These are phyloP conservation scores for Cryphonectria naterciae DNA, from an alignment of 2,329 filamentous ascomycete species.

Conservation along the genomic window DNA sequence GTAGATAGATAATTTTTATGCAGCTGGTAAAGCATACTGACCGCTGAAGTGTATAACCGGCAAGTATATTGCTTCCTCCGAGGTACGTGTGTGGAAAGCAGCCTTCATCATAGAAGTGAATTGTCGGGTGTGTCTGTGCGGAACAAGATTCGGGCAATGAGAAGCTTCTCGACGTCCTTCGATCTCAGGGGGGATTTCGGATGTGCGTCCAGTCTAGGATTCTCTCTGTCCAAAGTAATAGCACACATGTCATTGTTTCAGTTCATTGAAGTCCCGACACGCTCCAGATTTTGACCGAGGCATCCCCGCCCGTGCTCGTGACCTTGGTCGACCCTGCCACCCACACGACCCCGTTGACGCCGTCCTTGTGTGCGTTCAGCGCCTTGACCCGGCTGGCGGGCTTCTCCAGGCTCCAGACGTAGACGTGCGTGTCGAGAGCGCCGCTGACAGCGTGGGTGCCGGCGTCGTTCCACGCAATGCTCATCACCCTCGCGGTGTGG, in stretches of 20 bases:
- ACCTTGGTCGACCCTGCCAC: slow-evolving; percentile 67
- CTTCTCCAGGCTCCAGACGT: slow-evolving; percentile 84
- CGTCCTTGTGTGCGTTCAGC: slow-evolving; percentile 92
- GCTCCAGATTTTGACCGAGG: slow-evolving; percentile 87
- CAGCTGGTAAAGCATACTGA: slow-evolving; percentile 10
- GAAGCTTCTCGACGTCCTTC: neutral
- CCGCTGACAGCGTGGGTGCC: slow-evolving; percentile 83
- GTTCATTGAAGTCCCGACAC: slow-evolving; percentile 58
- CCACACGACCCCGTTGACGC: slow-evolving; percentile 85
- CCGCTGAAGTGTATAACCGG: slow-evolving; percentile 6
- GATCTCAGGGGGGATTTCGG: neutral
- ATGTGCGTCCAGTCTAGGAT: neutral
- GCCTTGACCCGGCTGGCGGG: slow-evolving; percentile 85
- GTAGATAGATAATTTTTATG: slow-evolving; percentile 10
- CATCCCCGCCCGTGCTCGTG: slow-evolving; percentile 83
- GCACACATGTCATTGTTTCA: slow-evolving; percentile 1
- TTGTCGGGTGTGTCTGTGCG: neutral
- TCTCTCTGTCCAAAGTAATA: neutral
- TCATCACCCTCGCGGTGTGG: slow-evolving; percentile 61
- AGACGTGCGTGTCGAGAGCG: slow-evolving; percentile 87
- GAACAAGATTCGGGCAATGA: neutral
- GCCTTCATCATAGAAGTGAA: too few relatives aligned
- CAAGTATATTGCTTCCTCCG: neutral
- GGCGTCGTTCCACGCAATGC: slow-evolving; percentile 74
- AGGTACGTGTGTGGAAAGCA: neutral